These are phyloP conservation scores for Limnanthes douglasii DNA, from an alignment of 345 rosid genomes.

Conservation along the genomic window DNA sequence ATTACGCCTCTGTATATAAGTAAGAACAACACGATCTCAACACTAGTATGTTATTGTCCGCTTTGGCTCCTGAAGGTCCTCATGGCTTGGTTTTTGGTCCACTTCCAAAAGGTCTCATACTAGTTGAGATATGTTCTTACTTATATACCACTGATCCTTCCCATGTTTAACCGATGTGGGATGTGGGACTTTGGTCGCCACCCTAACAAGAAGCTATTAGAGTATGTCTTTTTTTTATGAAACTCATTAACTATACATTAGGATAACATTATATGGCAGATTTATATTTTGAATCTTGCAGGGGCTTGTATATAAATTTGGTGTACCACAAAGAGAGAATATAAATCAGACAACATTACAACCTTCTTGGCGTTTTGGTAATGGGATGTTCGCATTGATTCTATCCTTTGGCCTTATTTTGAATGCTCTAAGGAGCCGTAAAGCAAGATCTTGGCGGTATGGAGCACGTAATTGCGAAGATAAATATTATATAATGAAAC, in stretches of 20 bases:
- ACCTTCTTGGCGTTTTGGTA: slow-evolving; percentile 81
- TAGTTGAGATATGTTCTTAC: too few relatives aligned
- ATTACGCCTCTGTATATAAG: too few relatives aligned
- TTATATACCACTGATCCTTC: too few relatives aligned
- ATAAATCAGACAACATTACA: slow-evolving; percentile 38
- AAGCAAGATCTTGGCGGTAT: slow-evolving; percentile 85
- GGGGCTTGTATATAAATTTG: slow-evolving; percentile 87
- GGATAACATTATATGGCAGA: neutral
- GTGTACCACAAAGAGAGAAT: slow-evolving; percentile 64
- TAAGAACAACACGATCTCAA: too few relatives aligned
- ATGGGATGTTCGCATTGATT: slow-evolving; percentile 87
- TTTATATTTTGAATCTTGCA: slow-evolving; percentile 10
- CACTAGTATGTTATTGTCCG: too few relatives aligned
- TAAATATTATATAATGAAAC: too few relatives aligned
- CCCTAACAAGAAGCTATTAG: too few relatives aligned
- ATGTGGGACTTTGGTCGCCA: too few relatives aligned
- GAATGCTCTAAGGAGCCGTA: slow-evolving; percentile 60
- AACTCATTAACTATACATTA: neutral
- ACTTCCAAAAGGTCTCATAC: too few relatives aligned
- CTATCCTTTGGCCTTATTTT: slow-evolving; percentile 65
- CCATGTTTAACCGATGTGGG: too few relatives aligned
- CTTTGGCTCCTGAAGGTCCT: too few relatives aligned
- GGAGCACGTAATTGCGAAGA: slow-evolving; percentile 87
- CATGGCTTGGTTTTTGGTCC: too few relatives aligned
- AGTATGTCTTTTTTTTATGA: neutral